phyloP scores from a whole-genome alignment of 2,329 filamentous ascomycete species.

The Talaromyces sp. region DNA sequence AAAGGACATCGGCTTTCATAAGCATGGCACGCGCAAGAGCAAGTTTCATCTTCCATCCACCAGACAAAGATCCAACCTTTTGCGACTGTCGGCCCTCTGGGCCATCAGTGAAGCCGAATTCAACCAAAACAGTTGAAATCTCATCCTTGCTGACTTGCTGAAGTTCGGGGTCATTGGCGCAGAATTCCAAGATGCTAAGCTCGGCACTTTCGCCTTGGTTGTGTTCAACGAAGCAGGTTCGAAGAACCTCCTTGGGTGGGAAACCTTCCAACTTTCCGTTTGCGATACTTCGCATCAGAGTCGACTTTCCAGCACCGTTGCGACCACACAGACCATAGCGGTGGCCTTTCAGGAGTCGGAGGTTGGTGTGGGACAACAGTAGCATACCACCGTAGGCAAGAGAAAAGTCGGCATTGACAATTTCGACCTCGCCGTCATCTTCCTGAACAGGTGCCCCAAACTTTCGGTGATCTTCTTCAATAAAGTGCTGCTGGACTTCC shows the following conservation, averaged over 20 bases:
- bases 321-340: constrained; percentile 95
- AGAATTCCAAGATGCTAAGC: constrained; percentile 90
- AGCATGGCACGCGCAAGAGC: constrained; percentile 95
- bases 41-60: constrained; percentile 99
- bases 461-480: constrained; percentile 81
- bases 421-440: constrained; percentile 88
- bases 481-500: constrained; percentile 69
- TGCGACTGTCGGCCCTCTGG: constrained; percentile 84
- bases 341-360: constrained; percentile 91
- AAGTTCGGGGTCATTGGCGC: constrained; percentile 82
- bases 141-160: constrained; percentile 71
- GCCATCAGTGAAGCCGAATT: constrained; percentile 90
- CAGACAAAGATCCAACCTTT: constrained; percentile 88
- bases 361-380: constrained; percentile 89
- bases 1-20: constrained; percentile 88
- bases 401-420: constrained; percentile 97
- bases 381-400: constrained; percentile 97
- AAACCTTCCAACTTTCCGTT: constrained; percentile 96
- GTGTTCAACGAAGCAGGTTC: constrained; percentile 97
- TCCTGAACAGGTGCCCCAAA: constrained; percentile 80
- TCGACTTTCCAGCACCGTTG: constrained; percentile 98
- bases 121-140: constrained; percentile 75
- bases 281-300: constrained; percentile 93
- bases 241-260: constrained; percentile 83
- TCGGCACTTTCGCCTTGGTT: constrained; percentile 98